Conservation (phyloP, 805 yeast genomes). For the Vanderwaltozyma verrucispora region DNA sequence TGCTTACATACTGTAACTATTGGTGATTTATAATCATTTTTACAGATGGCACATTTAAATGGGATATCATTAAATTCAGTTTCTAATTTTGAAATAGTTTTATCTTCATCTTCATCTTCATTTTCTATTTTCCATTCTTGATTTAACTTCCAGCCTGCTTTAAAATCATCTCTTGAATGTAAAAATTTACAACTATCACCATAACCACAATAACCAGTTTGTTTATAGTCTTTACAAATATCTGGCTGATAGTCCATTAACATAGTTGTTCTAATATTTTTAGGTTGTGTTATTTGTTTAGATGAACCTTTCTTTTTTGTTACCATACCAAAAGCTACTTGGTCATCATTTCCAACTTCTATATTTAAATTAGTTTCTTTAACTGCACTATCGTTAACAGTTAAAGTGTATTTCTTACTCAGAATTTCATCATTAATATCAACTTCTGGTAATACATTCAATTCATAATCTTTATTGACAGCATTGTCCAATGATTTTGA, state of each 20-base stretch:
- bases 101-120: conserved; percentile 15
- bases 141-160: conserved; percentile 53
- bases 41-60: conserved; percentile 54
- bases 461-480: too few relatives aligned
- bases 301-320: neutral
- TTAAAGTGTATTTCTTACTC: neutral
- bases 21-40: conserved; percentile 42
- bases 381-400: conserved; percentile 1
- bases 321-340: neutral
- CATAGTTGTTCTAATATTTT: conserved; percentile 53
- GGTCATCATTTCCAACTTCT: conserved; percentile 1
- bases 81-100: conserved; percentile 13
- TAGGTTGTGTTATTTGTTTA: conserved; percentile 16
- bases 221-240: conserved; percentile 82
- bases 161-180: conserved; percentile 81
- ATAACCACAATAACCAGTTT: conserved; percentile 92
- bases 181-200: conserved; percentile 95
- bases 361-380: conserved; percentile 9
- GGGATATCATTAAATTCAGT: conserved; percentile 32
- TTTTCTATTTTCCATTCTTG: conserved; percentile 55
- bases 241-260: conserved; percentile 84
- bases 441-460: too few relatives aligned
- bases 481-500: too few relatives aligned
- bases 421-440: too few relatives aligned
- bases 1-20: conserved; percentile 54